These are phyloP conservation scores for Talaromyces sp. DNA, from an alignment of 2,329 filamentous ascomycete species.

Conservation along the genomic window DNA sequence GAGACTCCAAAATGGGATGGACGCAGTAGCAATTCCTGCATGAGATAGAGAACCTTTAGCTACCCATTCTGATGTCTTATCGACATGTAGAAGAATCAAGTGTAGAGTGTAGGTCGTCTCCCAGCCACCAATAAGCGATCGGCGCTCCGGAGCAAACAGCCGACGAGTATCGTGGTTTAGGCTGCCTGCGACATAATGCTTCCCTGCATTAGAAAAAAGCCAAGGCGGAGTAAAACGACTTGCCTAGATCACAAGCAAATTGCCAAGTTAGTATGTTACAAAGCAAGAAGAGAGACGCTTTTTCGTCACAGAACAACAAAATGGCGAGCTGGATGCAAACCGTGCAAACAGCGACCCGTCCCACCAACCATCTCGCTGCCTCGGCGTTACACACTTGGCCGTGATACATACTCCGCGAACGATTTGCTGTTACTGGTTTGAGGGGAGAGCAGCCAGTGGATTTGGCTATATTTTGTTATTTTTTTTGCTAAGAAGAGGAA, in stretches of 20 bases:
- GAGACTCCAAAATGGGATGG: neutral
- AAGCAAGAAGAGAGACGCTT: neutral
- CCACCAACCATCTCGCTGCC: neutral
- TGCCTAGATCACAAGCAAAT: neutral
- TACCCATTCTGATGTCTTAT: neutral
- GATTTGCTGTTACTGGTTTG: neutral
- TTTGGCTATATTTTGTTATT: neutral
- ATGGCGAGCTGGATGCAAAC: conserved; percentile 3
- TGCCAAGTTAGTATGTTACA: neutral
- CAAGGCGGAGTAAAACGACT: neutral
- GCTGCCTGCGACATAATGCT: neutral
- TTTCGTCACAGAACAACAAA: neutral
- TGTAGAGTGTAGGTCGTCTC: neutral
- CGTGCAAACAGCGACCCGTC: neutral
- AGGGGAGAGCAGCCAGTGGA: neutral
- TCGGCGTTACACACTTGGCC: neutral
- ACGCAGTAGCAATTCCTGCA: neutral
- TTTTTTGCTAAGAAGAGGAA: neutral
- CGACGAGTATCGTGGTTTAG: neutral
- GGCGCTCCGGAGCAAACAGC: neutral
- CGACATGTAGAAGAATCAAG: neutral
- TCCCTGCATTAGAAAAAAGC: neutral
- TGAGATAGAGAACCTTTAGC: neutral
- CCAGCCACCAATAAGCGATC: neutral
- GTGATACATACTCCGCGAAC: neutral